phyloP scores from a whole-genome alignment of 2,329 filamentous ascomycete genomes.

The Teratosphaeria gauchensis region DNA sequence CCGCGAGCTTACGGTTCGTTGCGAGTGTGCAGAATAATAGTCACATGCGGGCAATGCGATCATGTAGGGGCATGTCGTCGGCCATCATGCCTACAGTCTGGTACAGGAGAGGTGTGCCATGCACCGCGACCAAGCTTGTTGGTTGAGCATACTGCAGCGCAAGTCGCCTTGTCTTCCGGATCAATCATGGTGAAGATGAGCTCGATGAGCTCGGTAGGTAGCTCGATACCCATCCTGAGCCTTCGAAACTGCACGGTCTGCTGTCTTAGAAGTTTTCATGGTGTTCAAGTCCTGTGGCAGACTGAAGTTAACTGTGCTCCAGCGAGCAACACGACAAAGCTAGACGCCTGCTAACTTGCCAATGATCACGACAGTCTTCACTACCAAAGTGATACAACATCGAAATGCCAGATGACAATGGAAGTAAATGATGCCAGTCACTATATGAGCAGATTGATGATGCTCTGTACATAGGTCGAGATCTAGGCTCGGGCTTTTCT shows the following conservation, averaged over 20 bases:
- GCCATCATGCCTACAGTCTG: neutral
- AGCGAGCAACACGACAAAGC: neutral
- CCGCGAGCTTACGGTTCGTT: neutral
- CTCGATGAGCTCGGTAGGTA: neutral
- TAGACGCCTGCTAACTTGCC: neutral
- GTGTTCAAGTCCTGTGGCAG: no score
- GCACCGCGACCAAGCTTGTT: neutral
- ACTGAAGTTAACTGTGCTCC: no score
- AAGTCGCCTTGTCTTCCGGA: conserved; percentile 4
- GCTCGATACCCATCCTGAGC: neutral
- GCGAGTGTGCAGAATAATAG: neutral
- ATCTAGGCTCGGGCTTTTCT: no score
- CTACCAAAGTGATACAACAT: no score
- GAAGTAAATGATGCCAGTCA: no score
- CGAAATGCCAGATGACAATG: no score
- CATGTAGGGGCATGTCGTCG: neutral
- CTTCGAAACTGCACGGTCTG: neutral
- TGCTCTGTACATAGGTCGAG: no score
- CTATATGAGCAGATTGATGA: no score
- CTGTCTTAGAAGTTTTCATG: neutral
- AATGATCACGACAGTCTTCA: no score
- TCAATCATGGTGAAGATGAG: neutral
- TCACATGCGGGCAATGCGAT: neutral
- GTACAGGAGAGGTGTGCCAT: neutral
- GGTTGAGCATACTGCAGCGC: neutral